phyloP scores from a whole-genome alignment of 2,329 filamentous ascomycete species.

The Beauveria rudraprayagi region DNA sequence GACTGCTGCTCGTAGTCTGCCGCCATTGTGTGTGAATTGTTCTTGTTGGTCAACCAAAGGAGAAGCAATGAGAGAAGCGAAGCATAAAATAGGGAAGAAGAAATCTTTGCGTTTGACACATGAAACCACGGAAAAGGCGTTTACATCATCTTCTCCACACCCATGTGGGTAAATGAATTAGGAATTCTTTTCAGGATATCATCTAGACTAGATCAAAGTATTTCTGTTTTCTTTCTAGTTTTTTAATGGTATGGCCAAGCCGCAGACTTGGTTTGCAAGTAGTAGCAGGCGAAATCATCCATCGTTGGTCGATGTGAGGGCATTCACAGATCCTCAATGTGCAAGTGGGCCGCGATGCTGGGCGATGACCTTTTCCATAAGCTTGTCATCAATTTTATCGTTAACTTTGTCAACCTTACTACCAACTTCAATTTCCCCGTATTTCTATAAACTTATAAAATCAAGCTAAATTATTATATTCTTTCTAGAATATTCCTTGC shows the following conservation, averaged over 20 bases:
- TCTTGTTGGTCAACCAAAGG: not conserved
- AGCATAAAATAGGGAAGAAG: not conserved
- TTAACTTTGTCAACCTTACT: no score
- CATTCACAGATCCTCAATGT: not conserved
- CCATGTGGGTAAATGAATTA: slow-evolving; percentile 1
- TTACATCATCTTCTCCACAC: slow-evolving; percentile 8
- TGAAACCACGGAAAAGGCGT: not conserved
- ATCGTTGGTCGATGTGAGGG: not conserved
- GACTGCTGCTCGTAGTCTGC: slow-evolving; percentile 40
- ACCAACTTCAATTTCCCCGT: no score
- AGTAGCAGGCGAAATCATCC: not conserved
- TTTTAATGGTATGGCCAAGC: not conserved
- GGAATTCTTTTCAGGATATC: not conserved
- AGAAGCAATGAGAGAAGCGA: not conserved
- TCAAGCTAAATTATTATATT: no score
- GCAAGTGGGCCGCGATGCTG: no score
- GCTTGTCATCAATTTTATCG: no score
- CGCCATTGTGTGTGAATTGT: not conserved
- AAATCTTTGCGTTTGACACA: not conserved
- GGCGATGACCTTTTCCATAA: no score
- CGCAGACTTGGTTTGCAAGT: not conserved
- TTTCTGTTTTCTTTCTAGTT: no score
- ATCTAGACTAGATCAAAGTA: slow-evolving; percentile 12
- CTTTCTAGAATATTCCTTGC: no score
- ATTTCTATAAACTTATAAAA: no score